Base-by-base conservation (phyloP, 805 yeast genomes). In the Lachancea kluyveri region DNA sequence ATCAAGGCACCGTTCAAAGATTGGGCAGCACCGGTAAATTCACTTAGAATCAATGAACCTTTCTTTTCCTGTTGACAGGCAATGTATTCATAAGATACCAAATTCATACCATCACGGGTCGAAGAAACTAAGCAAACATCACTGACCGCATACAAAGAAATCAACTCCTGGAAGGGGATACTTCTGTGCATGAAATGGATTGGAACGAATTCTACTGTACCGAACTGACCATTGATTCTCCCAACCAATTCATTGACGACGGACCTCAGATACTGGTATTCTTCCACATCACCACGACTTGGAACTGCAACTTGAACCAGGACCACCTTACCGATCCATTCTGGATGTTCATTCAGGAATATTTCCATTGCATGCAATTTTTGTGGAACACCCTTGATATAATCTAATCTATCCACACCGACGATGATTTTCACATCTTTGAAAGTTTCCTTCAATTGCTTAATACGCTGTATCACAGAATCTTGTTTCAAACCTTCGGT, bases 1-100 rank as follows among this genome's bases (percentile, higher is more conserved):
- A 92, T 76, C 9, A 90, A 57, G 1, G 95, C 87, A 15, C 99
- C 99, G 52, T 92, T 90, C 42, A 92, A 66, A 1, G 94, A 82
- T 62, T 92, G 99, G 1, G 98, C 97, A n/a, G 98, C 98, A 29
- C 99, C 99, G 0, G 98, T 92, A 62, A 92, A 92, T 62, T 92
- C 99, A 24, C 94, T 80, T 41, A 92, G 59, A 29, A 92, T 83
- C 45, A 92, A 67, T 3, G 87, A 77, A 6, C 99, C 99, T 41
- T 86, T 78, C 40, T 77, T 77, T 28, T 79, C 78, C 41, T 77
- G 72, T 60, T 92, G 98, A 53, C 97, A 90, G 1, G 97, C 96
- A 48, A 92, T 86, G 59, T 92, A 92, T 62, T 92, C 99, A 57
- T 86, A 94, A 32, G 90, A 76, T 26, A 94, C 98, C 50, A 92